A percentile compares a stretch with the other conserved stretches of the same genome.
Evolutionary conservation across 73 alveolate species (phyloP).

Genomic region (Blepharisma stoltei): DNA sequence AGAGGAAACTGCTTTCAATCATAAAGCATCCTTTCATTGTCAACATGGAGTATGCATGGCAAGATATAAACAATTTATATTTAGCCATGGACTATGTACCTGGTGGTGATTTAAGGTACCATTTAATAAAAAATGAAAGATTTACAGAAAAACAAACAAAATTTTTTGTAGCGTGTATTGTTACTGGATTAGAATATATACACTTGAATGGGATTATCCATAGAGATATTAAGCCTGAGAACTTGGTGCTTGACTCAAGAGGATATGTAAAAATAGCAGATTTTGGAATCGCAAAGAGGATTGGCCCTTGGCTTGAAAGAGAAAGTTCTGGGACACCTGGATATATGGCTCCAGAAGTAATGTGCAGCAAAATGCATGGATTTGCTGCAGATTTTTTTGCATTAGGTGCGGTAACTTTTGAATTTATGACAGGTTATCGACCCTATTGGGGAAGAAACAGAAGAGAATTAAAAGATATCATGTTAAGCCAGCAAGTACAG

Average conservation of each 20-base stretch:
- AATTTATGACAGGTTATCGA: conserved; percentile 70
- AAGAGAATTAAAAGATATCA: conserved; percentile 21
- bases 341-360: conserved; percentile 86
- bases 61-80: conserved; percentile 75
- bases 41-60: conserved; percentile 82
- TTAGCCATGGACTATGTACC: conserved; percentile 68
- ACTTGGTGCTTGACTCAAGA: conserved; percentile 65
- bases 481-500: conserved; percentile 60
- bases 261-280: conserved; percentile 84
- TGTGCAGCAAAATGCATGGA: conserved; percentile 75
- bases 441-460: background rate
- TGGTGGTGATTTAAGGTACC: conserved; percentile 89
- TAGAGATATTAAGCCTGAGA: conserved; percentile 90
- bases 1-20: conserved; percentile 64
- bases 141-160: conserved; percentile 78
- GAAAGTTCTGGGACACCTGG: conserved; percentile 87
- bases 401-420: conserved; percentile 78
- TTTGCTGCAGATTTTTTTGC: conserved; percentile 84
- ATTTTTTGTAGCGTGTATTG: conserved; percentile 78
- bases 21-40: conserved; percentile 69
- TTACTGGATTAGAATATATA: conserved; percentile 74
- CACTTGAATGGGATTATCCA: conserved; percentile 78
- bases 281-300: conserved; percentile 78
- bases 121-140: conserved; percentile 54
- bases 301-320: conserved; percentile 63